phyloP scores from a whole-genome alignment of 75 land plant genomes.

The Pinus tabuliformis region DNA sequence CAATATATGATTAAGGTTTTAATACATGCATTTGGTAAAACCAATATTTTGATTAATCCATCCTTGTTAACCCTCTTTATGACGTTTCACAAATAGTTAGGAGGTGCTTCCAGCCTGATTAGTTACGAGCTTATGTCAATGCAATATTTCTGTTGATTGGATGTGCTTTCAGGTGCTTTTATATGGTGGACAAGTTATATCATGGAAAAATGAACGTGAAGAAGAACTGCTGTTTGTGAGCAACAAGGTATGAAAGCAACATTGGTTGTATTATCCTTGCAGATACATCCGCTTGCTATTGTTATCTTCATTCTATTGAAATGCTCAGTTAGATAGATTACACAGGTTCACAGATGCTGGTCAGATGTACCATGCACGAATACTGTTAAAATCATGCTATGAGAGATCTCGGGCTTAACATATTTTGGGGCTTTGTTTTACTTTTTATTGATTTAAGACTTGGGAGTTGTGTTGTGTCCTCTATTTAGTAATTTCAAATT shows the following conservation, averaged over 20 bases:
- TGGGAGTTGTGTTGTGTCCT: too few relatives aligned
- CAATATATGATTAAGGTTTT: too few relatives aligned
- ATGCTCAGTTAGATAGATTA: neutral
- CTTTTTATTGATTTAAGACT: too few relatives aligned
- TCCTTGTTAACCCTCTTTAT: too few relatives aligned
- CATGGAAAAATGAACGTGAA: constrained; percentile 86
- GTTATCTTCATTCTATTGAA: neutral
- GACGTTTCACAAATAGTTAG: too few relatives aligned
- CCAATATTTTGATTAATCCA: too few relatives aligned
- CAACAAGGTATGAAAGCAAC: constrained; percentile 53
- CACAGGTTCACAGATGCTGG: neutral
- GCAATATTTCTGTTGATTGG: too few relatives aligned
- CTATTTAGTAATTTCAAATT: too few relatives aligned
- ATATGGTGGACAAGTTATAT: constrained; percentile 84
- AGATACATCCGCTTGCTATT: neutral
- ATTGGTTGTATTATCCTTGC: neutral
- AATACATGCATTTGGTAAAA: too few relatives aligned
- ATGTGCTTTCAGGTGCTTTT: constrained; percentile 54
- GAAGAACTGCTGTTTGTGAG: constrained; percentile 82
- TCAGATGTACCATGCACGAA: neutral
- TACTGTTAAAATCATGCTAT: neutral
- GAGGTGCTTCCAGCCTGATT: too few relatives aligned
- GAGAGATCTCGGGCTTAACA: neutral
- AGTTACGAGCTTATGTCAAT: too few relatives aligned
- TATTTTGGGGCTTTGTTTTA: neutral